Base-by-base conservation (phyloP, 768 basidiomycete species). In the Pleurotus ostreatus region DNA sequence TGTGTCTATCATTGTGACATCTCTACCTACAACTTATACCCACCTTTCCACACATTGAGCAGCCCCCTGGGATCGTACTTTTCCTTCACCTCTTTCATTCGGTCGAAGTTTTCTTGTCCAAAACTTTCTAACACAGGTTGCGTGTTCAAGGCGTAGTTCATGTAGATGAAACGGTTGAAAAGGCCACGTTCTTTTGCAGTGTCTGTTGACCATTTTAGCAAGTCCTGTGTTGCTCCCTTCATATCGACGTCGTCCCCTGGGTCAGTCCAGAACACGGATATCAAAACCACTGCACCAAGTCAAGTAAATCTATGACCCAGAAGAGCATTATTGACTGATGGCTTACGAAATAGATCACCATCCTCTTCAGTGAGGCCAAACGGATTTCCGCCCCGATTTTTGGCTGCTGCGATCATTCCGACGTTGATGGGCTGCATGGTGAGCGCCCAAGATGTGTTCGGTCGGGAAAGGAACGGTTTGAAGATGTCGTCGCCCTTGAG, bases 291-390 rank as follows among this genome's bases (percentile, higher is more conserved):
- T 38, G 13, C 3, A 4, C n/a, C 18, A 37, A 30, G 34, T 40
- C 8, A 20, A 53, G 18, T n/a, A 20, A 47, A 23, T 16, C 23
- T 11, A 11, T 9, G 20, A 20, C 20, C 20, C 30, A 8, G 3
- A 11, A 11, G 8, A 34, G 3, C 26, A 3, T 30, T 9, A 8
- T 34, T 11, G 4, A 34, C 30, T 34, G 7, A 9, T 12, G 56
- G 55, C 60, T 45, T 48, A 59, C 60, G 38, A 37, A 56, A 47
- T 22, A 56, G 55, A 49, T 59, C 58, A 1, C 58, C 55, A 45
- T 56, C 60, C 15, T 51, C 49, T 1, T 45, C 41, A 23, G 43
- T 15, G 26, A 59, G 38, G 6, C 57, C 57, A 4, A 43, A 44
- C 0, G 55, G 55, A 40, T 49, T 59, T 16, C 58, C 58, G 11